Base-by-base conservation (phyloP, 352 stramenopile genomes). In the Globisporangium megalacanthum region DNA sequence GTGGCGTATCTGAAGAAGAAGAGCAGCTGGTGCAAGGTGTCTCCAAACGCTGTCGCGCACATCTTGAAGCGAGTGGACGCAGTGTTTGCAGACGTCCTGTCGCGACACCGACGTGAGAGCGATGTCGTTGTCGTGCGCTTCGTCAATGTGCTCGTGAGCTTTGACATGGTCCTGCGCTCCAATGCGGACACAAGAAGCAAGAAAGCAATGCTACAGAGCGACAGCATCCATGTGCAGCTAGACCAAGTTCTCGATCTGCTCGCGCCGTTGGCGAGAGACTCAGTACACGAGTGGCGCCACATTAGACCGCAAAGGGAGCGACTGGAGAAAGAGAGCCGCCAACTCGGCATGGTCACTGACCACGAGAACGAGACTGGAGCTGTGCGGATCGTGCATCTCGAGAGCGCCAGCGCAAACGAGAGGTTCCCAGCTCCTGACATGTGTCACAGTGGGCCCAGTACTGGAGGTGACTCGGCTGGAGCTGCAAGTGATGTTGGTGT, bases 181-280 rank as follows among this genome's bases (percentile, higher is more conserved):
- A 15, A 15, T n/a, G 19, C 41, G 15, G 41, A 19, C 4, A 15
- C 41, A 15, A 59, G 22, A 37, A 53, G 54, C 35, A n/a, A n/a
- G 15, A 52, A 46, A 13, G 54, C 52, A 19, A n/a, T 11, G 31
- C 31, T 59, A n/a, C 19, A 25, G 35, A 53, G 29, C 19, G 36
- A 41, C 33, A 15, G 52, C 17, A 29, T 59, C 15, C 44, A 59
- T 17, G 5, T 45, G 6, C 44, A 59, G 20, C 50, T 59, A 11
- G 54, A 53, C 31, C 31, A 53, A 9, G 29, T 59, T 2, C 47
- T 59, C 8, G 54, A 29, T 15, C 51, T 59, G 7, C 44, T 59
- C 15, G 10, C 54, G 4, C 25, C 51, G 29, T 25, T 37, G n/a
- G 20, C 17, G 4, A 37, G 41, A 6, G 42, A 59, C 5, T 22